Percentiles rank a stretch among this genome's conserved stretches.
Conservation (phyloP, 768 basidiomycete species). For the Tulasnella sp. region DNA sequence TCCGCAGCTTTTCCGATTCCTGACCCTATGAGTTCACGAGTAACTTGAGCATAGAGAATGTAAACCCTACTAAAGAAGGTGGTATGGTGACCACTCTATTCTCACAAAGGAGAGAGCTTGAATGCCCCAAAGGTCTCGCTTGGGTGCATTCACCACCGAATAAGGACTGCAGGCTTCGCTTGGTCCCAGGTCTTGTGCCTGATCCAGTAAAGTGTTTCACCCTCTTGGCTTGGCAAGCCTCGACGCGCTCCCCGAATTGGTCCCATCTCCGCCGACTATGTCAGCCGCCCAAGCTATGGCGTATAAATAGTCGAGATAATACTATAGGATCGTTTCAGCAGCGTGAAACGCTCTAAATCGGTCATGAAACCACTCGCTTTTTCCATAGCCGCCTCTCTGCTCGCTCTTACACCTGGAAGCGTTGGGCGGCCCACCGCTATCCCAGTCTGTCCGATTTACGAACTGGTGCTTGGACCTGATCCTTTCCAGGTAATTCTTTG, state of each 20-base stretch:
- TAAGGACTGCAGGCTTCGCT: too few relatives aligned
- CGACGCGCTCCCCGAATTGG: background rate
- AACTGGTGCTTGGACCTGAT: background rate
- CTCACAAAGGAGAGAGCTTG: too few relatives aligned
- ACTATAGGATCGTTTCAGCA: background rate
- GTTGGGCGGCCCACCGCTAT: background rate
- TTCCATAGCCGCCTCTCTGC: background rate
- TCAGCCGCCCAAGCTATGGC: background rate
- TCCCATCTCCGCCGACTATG: background rate
- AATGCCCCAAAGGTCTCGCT: too few relatives aligned
- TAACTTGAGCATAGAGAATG: too few relatives aligned
- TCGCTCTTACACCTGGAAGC: background rate
- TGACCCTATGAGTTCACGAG: background rate
- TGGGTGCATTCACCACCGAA: too few relatives aligned
- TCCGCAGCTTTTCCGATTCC: too few relatives aligned
- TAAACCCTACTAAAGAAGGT: too few relatives aligned
- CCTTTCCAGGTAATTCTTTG: background rate
- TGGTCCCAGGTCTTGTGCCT: background rate
- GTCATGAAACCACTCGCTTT: background rate
- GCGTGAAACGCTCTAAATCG: background rate
- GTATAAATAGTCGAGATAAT: background rate
- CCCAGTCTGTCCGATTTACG: background rate
- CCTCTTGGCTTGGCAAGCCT: background rate
- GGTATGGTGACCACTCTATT: too few relatives aligned
- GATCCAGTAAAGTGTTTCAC: background rate